Evolutionary conservation across 2,329 filamentous ascomycete genomes (phyloP), one percentile per base, ranked within the genome.

Genomic region (Chaetomium olivaceum): DNA sequence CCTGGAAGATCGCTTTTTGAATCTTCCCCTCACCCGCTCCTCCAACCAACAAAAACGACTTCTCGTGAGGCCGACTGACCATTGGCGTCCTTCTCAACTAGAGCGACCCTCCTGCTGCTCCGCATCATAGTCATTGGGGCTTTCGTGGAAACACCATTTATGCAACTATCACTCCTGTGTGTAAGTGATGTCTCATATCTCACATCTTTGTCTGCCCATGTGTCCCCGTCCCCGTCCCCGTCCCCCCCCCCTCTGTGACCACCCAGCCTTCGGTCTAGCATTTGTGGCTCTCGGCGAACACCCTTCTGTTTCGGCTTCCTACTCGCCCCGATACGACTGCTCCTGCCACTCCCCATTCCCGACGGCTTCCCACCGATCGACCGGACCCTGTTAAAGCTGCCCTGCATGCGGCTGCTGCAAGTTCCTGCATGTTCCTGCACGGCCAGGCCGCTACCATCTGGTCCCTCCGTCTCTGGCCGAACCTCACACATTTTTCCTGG

Each of bases 321-420:
- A 46, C 43, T 56, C 27, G 55, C 62, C 29, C 12, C 58, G 23
- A n/a, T 43, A 36, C 54, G 11, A 27, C 29, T 36, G 23, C 23
- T 21, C n/a, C 29, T 57, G 27, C 43, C 21, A 21, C 43, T 8
- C 21, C 21, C 43, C 39, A 19, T 62, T 64, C 48, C 56, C 31
- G 55, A 43, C 58, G 52, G 48, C 48, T 36, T 55, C 43, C 56
- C 48, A 33, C 52, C 56, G 57, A 58, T 48, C 62, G 51, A 29
- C 21, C 57, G 51, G 51, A 58, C 12, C 63, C 51, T 50, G 59
- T 65, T 61, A 54, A 43, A 64, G 61, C 64, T 48, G 58, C 23
- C 54, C 27, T 73, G 71, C 71, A 72, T 72, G 70, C 69, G 70
- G 69, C 70, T 72, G 67, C 68, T 73, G 71, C 71, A 72, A 62